Evolutionary conservation across 805 yeast genomes (phyloP).

Genomic region (Myxozyma monticola): DNA sequence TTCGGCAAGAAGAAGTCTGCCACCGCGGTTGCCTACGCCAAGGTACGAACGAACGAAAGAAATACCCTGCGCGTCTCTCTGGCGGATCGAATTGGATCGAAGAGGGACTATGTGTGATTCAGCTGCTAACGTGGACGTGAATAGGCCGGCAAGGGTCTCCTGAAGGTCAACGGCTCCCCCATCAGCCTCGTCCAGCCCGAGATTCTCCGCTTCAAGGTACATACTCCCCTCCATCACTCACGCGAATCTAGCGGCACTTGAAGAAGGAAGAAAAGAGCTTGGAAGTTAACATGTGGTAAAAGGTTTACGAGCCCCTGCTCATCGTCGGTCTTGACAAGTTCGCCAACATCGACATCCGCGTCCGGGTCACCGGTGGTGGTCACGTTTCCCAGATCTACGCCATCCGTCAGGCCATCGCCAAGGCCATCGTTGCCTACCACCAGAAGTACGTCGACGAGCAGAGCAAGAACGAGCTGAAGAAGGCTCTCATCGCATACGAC

Average conservation of each 20-base stretch:
- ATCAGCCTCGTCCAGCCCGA: constrained; percentile 99
- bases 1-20: constrained; percentile 99
- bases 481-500: constrained; percentile 96
- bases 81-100: too few relatives aligned
- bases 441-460: constrained; percentile 99
- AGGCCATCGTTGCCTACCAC: constrained; percentile 99
- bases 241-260: too few relatives aligned
- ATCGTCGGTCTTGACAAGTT: constrained; percentile 98
- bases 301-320: constrained; percentile 97
- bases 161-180: constrained; percentile 99
- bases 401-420: constrained; percentile 99
- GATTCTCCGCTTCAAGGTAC: constrained; percentile 89
- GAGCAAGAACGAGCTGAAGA: constrained; percentile 98
- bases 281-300: too few relatives aligned
- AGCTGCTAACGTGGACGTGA: constrained; percentile 46
- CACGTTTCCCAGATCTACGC: constrained; percentile 99
- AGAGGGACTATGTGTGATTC: background rate
- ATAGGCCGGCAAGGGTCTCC: constrained; percentile 98
- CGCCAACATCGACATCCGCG: constrained; percentile 97
- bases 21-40: constrained; percentile 95
- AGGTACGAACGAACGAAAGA: constrained; percentile 30
- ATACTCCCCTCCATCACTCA: too few relatives aligned
- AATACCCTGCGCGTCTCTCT: too few relatives aligned
- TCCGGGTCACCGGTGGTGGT: constrained; percentile 99
- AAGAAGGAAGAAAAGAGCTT: too few relatives aligned